phyloP scores from a whole-genome alignment of 2,329 filamentous ascomycete species.

The Leptographium flavum region DNA sequence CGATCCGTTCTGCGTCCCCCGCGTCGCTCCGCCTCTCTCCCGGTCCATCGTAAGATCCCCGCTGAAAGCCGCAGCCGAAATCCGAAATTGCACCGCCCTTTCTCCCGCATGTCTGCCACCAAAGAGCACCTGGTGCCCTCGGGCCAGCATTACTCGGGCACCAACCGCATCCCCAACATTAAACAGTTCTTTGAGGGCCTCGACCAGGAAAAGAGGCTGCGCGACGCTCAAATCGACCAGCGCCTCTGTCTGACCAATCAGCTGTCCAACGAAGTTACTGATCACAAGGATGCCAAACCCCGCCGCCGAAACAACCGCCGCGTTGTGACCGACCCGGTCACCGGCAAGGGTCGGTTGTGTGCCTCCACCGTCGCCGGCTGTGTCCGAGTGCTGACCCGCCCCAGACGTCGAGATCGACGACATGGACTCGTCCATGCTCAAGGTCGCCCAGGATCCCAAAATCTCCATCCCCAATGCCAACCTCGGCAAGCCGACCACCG shows the following conservation, averaged over 20 bases:
- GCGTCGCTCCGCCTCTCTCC: no score
- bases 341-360: constrained; percentile 38
- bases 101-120: constrained; percentile 13
- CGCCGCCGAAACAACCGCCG: constrained; percentile 42
- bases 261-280: constrained; percentile 5
- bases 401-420: constrained; percentile 69
- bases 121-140: constrained; percentile 27
- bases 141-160: constrained; percentile 64
- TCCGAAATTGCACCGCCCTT: no score
- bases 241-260: constrained; percentile 14
- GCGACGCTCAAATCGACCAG: constrained; percentile 58
- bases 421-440: constrained; percentile 43
- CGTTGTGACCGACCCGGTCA: constrained; percentile 73
- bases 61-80: no score
- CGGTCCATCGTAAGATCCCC: no score
- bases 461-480: constrained; percentile 85
- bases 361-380: neutral
- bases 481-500: constrained; percentile 56
- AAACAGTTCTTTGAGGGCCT: constrained; percentile 68
- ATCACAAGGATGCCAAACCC: neutral
- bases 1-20: no score
- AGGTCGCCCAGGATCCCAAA: constrained; percentile 58
- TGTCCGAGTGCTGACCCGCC: neutral
- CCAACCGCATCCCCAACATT: constrained; percentile 77
- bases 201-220: constrained; percentile 62